Base-by-base conservation (phyloP, 2,329 filamentous ascomycete genomes). In the Trichothecium sympodiale region DNA sequence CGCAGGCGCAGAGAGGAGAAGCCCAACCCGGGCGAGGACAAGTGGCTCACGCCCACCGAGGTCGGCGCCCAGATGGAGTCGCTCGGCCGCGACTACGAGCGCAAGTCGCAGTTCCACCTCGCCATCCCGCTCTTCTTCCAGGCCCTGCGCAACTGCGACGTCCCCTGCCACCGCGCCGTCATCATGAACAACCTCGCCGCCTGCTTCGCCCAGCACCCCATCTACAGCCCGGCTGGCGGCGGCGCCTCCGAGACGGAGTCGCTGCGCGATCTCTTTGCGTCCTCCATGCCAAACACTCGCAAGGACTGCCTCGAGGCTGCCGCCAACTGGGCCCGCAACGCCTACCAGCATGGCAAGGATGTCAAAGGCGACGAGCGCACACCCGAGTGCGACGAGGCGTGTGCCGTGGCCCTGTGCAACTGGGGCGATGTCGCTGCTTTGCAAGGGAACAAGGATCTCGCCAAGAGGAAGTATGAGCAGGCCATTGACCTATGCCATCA, bases 51-150 rank as follows among this genome's bases (percentile, higher is more conserved):
- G 3, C 65, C 75, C 1, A 72, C 82, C 41, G 74, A 88, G 53
- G 73, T 84, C 39, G 85, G 83, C n/a, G 80, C 72, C 4, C 66
- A 78, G 13, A 62, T 89, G 41, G 84, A 91, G 55, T 69, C 83
- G 10, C 69, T 95, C 17, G 89, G 75, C 14, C 71, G 80, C 39
- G 77, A 79, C 47, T 95, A 94, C 57, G 77, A 84, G 50, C 68
- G 71, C 33, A 77, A 75, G 46, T 74, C 79, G 31, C 76, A 83
- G 46, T 80, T 86, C 50, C 83, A 89, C 46, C 76, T 95, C 2
- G 82, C 88, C 5, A 73, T 88, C 16, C 87, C 88, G 4, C 67
- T 95, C 20, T 94, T 88, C 54, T 75, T 95, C 48, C 86, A 93
- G 51, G 85, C 88, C 5, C 66, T 94, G 25, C 71, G 78, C 14